Conservation (phyloP, 192 early-diverging fungal species). For the Coemansia sp. region DNA sequence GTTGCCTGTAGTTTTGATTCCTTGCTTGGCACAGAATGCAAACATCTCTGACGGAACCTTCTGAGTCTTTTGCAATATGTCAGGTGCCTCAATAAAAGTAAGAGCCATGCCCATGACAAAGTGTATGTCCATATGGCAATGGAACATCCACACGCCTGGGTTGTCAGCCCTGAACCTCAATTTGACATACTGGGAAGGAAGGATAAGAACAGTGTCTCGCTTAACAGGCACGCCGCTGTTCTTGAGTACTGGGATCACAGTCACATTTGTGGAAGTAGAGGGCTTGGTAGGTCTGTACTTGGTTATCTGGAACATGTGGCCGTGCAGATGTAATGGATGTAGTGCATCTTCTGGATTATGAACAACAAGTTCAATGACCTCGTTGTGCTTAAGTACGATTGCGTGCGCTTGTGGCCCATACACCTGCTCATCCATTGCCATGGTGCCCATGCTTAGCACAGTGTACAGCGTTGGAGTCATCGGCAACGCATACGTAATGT, state of each 20-base stretch:
- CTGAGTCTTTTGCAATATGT: constrained; percentile 53
- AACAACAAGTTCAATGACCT: constrained; percentile 67
- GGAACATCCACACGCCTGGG: constrained; percentile 81
- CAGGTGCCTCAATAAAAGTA: constrained; percentile 70
- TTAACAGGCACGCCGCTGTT: constrained; percentile 26
- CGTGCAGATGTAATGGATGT: constrained; percentile 82
- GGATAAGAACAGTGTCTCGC: constrained; percentile 65
- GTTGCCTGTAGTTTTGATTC: constrained; percentile 62
- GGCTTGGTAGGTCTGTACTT: constrained; percentile 53
- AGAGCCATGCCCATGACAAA: constrained; percentile 70
- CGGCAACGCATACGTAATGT: constrained; percentile 62
- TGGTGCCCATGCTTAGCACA: constrained; percentile 58
- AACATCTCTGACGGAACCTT: constrained; percentile 53
- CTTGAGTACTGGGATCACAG: constrained; percentile 16
- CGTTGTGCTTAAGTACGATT: constrained; percentile 58
- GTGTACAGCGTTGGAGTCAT: constrained; percentile 65
- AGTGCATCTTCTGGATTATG: constrained; percentile 64
- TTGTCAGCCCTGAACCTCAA: constrained; percentile 76
- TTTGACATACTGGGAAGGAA: constrained; percentile 55
- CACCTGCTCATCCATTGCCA: constrained; percentile 52
- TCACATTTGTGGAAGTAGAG: constrained; percentile 15
- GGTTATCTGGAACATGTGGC: constrained; percentile 75
- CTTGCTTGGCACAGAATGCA: constrained; percentile 59
- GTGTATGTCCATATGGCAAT: constrained; percentile 66
- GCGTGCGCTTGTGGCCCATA: constrained; percentile 67